Evolutionary conservation across 306 rosid genomes (phyloP).

Genomic region (Lupinus albus): DNA sequence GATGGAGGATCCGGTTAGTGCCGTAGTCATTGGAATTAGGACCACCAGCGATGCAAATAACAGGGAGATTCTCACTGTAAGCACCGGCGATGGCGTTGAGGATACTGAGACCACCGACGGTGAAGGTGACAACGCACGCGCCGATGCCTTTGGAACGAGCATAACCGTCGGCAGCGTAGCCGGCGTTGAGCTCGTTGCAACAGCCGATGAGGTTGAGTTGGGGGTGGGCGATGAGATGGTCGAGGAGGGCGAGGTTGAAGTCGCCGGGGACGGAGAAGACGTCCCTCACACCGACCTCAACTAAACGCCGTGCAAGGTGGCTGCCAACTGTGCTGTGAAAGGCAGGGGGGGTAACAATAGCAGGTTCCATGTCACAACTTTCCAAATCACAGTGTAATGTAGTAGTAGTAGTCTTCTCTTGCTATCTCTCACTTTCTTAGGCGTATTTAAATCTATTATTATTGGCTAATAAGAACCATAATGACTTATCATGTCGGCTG

Average conservation of each 20-base stretch:
- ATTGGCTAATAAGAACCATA: no score
- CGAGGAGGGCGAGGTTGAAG: constrained; percentile 80
- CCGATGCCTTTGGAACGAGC: constrained; percentile 81
- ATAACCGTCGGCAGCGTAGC: constrained; percentile 88
- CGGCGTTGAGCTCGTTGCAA: constrained; percentile 94
- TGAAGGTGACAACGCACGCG: constrained; percentile 86
- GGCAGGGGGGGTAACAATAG: constrained; percentile 42
- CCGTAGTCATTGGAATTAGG: constrained; percentile 89
- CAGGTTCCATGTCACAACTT: constrained; percentile 51
- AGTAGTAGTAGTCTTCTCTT: no score
- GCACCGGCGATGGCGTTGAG: constrained; percentile 93
- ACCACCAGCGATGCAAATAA: constrained; percentile 78
- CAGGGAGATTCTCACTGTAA: constrained; percentile 77
- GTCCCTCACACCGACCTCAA: constrained; percentile 62
- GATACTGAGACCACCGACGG: constrained; percentile 89
- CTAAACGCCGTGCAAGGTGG: constrained; percentile 72
- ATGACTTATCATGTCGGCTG: no score
- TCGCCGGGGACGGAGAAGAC: constrained; percentile 90
- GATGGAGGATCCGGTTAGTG: constrained; percentile 80
- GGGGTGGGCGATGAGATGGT: constrained; percentile 74
- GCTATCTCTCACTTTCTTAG: no score
- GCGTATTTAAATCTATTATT: no score
- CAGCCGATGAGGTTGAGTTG: constrained; percentile 75
- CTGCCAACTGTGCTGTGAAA: constrained; percentile 61
- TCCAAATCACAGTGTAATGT: no score